phyloP scores from a whole-genome alignment of 2,329 filamentous ascomycete genomes.

The Gliomastix tumulicola region DNA sequence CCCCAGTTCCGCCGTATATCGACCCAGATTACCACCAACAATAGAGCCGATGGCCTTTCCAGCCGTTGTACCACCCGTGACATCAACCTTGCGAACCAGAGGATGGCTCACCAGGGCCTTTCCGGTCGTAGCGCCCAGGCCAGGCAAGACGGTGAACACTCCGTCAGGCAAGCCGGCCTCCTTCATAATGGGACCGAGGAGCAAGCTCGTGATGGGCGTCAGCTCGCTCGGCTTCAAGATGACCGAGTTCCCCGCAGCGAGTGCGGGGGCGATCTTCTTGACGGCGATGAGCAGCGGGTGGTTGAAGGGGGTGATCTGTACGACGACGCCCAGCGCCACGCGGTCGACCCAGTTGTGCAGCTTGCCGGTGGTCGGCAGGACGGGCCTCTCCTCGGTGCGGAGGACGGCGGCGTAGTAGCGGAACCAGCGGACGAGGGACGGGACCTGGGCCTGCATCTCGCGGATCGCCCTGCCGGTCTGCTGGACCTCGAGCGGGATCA shows the following conservation, averaged over 20 bases:
- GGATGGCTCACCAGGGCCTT: slow-evolving; percentile 48
- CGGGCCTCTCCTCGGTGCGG: slow-evolving; percentile 58
- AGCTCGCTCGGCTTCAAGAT: slow-evolving; percentile 93
- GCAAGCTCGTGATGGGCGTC: slow-evolving; percentile 86
- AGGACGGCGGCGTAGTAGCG: slow-evolving; percentile 63
- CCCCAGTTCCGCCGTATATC: slow-evolving; percentile 65
- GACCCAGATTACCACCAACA: slow-evolving; percentile 59
- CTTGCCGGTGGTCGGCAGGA: slow-evolving; percentile 57
- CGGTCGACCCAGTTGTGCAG: slow-evolving; percentile 50
- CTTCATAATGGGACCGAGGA: slow-evolving; percentile 68
- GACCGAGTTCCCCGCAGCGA: slow-evolving; percentile 82
- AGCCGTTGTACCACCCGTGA: slow-evolving; percentile 68
- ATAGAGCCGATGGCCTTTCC: slow-evolving; percentile 62
- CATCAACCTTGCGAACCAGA: slow-evolving; percentile 59
- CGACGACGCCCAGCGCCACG: slow-evolving; percentile 50
- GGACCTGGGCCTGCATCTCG: slow-evolving; percentile 65
- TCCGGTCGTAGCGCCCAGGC: slow-evolving; percentile 68
- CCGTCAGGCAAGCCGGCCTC: slow-evolving; percentile 76
- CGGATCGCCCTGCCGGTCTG: slow-evolving; percentile 64
- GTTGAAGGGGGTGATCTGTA: slow-evolving; percentile 51
- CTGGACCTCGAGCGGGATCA: slow-evolving; percentile 57
- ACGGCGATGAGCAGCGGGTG: slow-evolving; percentile 71
- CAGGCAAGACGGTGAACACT: slow-evolving; percentile 89
- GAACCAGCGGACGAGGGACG: slow-evolving; percentile 61
- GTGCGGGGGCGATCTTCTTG: slow-evolving; percentile 86